Percentiles rank a stretch among this genome's conserved stretches.
Conservation (phyloP, 441 rosid species). For the Pelargonium australe region DNA sequence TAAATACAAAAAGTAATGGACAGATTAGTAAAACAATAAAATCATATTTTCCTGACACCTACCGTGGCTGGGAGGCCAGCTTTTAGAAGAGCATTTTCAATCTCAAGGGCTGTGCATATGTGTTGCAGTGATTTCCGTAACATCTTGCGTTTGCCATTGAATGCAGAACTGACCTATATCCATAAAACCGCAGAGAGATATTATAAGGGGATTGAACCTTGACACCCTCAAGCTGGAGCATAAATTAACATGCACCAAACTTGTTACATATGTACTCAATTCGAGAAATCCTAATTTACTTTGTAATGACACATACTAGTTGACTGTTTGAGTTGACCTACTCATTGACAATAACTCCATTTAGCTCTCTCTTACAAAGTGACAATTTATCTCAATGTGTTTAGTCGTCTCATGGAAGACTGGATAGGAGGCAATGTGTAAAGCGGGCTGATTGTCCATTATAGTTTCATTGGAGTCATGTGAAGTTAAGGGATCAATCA, state of each 20-base stretch:
- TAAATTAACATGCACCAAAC: background rate
- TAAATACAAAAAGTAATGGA: background rate
- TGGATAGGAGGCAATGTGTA: no score
- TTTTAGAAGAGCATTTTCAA: slow-evolving; percentile 66
- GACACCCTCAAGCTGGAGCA: background rate
- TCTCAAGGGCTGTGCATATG: slow-evolving; percentile 49
- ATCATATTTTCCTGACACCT: slow-evolving; percentile 21
- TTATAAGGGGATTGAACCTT: background rate
- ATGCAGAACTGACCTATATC: slow-evolving; percentile 77
- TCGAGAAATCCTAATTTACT: background rate
- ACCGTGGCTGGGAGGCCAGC: slow-evolving; percentile 68
- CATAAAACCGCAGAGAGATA: background rate
- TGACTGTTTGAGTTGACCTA: no score
- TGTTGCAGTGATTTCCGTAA: slow-evolving; percentile 78
- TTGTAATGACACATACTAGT: no score
- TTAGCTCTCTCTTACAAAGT: no score
- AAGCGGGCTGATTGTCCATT: no score
- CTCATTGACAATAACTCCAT: no score
- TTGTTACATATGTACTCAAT: no score
- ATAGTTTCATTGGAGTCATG: no score
- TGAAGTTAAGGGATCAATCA: no score
- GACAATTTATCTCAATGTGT: no score
- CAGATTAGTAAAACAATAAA: background rate
- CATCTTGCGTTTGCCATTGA: slow-evolving; percentile 87
- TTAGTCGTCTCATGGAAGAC: no score